Evolutionary conservation across 768 basidiomycete genomes (phyloP).

Genomic region (Naganishia antarctica): DNA sequence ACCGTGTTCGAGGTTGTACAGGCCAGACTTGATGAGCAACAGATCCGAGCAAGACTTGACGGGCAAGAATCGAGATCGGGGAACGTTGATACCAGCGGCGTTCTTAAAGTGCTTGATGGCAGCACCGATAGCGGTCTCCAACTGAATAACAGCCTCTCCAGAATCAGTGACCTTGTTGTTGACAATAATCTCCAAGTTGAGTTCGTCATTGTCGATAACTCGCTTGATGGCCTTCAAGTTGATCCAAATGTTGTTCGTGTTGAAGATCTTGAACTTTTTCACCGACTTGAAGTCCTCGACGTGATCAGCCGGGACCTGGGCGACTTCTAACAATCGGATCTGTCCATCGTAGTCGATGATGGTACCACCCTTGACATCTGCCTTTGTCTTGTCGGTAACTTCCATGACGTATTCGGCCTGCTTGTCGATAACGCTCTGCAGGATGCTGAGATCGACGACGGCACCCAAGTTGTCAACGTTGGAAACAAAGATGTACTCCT

Average conservation of each 20-base stretch:
- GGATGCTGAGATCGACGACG: conserved; percentile 75
- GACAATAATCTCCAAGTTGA: conserved; percentile 93
- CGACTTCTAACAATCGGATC: conserved; percentile 83
- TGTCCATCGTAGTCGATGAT: conserved; percentile 86
- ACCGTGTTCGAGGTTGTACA: conserved; percentile 85
- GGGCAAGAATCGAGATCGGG: conserved; percentile 87
- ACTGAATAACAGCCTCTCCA: conserved; percentile 78
- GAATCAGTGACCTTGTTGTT: conserved; percentile 71
- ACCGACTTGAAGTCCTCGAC: conserved; percentile 90
- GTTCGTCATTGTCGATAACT: conserved; percentile 73
- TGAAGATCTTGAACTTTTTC: conserved; percentile 68
- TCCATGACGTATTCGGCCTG: conserved; percentile 87
- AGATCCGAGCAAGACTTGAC: conserved; percentile 70
- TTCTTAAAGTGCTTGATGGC: conserved; percentile 85
- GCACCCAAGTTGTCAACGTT: conserved; percentile 97
- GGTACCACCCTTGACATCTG: conserved; percentile 75
- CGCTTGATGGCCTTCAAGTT: conserved; percentile 70
- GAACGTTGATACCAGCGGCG: conserved; percentile 90
- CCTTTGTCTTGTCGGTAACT: conserved; percentile 95
- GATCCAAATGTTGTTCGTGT: conserved; percentile 55
- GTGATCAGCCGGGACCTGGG: conserved; percentile 88
- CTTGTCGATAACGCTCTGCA: conserved; percentile 73
- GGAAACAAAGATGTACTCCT: conserved; percentile 95
- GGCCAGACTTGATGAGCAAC: conserved; percentile 64
- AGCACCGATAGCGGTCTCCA: conserved; percentile 88